phyloP scores from a whole-genome alignment of 192 early-diverging fungal genomes.

The Chytriomyces sp. region DNA sequence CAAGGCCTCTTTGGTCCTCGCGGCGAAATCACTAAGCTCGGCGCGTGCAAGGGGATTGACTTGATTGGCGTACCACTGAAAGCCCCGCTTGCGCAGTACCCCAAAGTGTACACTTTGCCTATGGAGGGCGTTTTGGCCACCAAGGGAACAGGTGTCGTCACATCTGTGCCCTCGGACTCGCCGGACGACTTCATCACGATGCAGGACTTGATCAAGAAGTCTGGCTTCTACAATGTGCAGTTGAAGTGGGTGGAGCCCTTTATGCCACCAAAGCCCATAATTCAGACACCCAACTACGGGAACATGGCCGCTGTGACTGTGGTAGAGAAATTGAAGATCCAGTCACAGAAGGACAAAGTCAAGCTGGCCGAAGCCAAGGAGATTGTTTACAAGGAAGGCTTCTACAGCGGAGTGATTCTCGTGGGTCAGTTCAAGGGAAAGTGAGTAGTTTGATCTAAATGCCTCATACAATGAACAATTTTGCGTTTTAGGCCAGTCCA shows the following conservation, averaged over 20 bases:
- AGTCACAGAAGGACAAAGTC: constrained; percentile 92
- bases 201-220: constrained; percentile 92
- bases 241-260: constrained; percentile 84
- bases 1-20: constrained; percentile 77
- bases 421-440: constrained; percentile 82
- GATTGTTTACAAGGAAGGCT: constrained; percentile 95
- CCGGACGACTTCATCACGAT: constrained; percentile 95
- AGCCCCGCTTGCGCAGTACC: constrained; percentile 80
- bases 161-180: constrained; percentile 98
- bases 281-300: constrained; percentile 83
- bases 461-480: too few relatives aligned
- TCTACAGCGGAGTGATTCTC: constrained; percentile 87
- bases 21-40: constrained; percentile 72
- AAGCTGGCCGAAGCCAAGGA: constrained; percentile 95
- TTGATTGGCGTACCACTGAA: constrained; percentile 88
- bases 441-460: constrained; percentile 27
- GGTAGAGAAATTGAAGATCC: constrained; percentile 92
- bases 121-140: constrained; percentile 95
- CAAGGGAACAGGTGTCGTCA: constrained; percentile 98
- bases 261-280: constrained; percentile 79
- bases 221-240: constrained; percentile 87
- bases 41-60: constrained; percentile 72
- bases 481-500: constrained; percentile 72
- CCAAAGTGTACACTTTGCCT: constrained; percentile 88
- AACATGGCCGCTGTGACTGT: constrained; percentile 80